Percentiles rank a stretch among this genome's conserved stretches.
Conservation (phyloP, 2,329 filamentous ascomycete species). For the Nemania sp. region DNA sequence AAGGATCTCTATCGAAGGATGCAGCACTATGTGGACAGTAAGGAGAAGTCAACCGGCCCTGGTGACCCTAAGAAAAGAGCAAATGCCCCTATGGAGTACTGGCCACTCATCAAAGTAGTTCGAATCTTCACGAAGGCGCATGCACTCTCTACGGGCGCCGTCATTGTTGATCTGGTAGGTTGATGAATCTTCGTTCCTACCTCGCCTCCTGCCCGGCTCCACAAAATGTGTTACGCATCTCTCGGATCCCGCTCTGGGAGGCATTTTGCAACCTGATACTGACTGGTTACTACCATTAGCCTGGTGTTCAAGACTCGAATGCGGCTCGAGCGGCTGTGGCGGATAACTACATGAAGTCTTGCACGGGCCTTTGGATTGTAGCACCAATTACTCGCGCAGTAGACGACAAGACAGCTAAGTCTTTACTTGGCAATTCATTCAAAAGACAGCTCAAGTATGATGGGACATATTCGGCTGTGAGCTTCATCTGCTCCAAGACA, state of each 20-base stretch:
- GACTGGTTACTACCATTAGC: conserved; percentile 28
- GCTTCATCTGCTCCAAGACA: conserved; percentile 52
- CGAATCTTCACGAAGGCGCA: conserved; percentile 43
- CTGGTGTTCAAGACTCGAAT: conserved; percentile 60
- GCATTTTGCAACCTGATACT: conserved; percentile 8
- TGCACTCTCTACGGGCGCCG: conserved; percentile 42
- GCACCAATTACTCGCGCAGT: conserved; percentile 64
- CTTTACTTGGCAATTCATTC: conserved; percentile 59
- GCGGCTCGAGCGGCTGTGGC: conserved; percentile 60
- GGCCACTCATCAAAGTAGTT: conserved; percentile 55
- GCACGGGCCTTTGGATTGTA: conserved; percentile 64
- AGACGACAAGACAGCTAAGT: conserved; percentile 64
- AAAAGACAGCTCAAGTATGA: conserved; percentile 65
- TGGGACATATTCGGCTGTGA: conserved; percentile 56
- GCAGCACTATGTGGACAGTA: conserved; percentile 40
- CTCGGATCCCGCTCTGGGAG: too few species aligned
- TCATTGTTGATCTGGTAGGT: conserved; percentile 43
- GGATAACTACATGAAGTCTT: conserved; percentile 60
- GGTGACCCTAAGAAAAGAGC: conserved; percentile 17
- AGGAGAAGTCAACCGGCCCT: conserved; percentile 32
- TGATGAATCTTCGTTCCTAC: not conserved
- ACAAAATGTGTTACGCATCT: not conserved
- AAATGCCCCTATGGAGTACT: conserved; percentile 33
- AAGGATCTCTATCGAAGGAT: conserved; percentile 32
- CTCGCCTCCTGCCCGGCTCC: not conserved